Evolutionary conservation across 306 rosid species (phyloP).

Genomic region (Gastrolobium bilobum): DNA sequence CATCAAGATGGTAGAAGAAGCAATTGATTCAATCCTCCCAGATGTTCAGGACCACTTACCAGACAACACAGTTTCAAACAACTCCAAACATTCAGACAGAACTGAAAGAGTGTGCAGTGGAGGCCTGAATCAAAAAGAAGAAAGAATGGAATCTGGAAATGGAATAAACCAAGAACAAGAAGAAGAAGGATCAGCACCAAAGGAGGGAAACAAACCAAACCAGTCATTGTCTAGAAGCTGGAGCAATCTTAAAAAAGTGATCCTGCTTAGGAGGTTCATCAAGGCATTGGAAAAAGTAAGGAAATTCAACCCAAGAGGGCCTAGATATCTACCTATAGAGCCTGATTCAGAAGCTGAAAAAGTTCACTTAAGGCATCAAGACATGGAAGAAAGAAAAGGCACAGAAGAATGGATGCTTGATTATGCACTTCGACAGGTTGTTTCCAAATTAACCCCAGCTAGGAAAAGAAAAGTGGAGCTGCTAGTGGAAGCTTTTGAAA

Average conservation of each 20-base stretch:
- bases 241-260: slow-evolving; percentile 87
- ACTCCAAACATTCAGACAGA: slow-evolving; percentile 39
- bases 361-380: slow-evolving; percentile 75
- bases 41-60: slow-evolving; percentile 62
- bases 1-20: slow-evolving; percentile 88
- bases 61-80: slow-evolving; percentile 47
- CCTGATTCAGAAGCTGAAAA: slow-evolving; percentile 70
- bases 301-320: slow-evolving; percentile 71
- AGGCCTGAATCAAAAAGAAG: slow-evolving; percentile 46
- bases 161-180: slow-evolving; percentile 39
- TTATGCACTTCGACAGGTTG: slow-evolving; percentile 85
- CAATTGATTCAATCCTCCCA: slow-evolving; percentile 86
- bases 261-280: slow-evolving; percentile 84
- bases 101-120: slow-evolving; percentile 29
- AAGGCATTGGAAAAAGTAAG: slow-evolving; percentile 80
- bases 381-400: slow-evolving; percentile 71
- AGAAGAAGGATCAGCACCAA: slow-evolving; percentile 40
- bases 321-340: slow-evolving; percentile 64
- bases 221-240: slow-evolving; percentile 65
- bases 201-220: slow-evolving; percentile 56
- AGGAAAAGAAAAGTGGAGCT: slow-evolving; percentile 87
- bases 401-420: slow-evolving; percentile 99
- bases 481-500: slow-evolving; percentile 95
- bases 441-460: slow-evolving; percentile 81
- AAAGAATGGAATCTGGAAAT: slow-evolving; percentile 37